Percentiles rank a stretch among this genome's conserved stretches.
Evolutionary conservation across 805 yeast genomes (phyloP).

Genomic region (Wickerhamomyces mucosus): DNA sequence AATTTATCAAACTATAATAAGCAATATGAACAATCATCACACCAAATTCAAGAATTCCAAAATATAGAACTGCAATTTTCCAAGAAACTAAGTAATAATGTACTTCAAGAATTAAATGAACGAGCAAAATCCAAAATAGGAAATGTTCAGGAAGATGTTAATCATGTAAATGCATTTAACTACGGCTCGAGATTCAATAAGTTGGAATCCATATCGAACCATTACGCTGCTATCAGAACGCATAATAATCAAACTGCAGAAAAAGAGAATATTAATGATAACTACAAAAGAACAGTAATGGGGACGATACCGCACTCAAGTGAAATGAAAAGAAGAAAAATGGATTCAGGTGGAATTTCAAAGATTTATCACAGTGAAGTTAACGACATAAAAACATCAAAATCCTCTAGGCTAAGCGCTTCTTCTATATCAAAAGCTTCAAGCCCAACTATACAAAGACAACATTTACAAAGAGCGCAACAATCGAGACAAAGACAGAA

Average conservation of each 20-base stretch:
- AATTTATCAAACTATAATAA: slow-evolving; percentile 4
- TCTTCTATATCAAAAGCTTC: no score
- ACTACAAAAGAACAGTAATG: slow-evolving; percentile 17
- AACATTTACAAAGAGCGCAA: no score
- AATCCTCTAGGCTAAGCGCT: no score
- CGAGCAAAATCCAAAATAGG: slow-evolving; percentile 21
- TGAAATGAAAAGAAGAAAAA: slow-evolving; percentile 18
- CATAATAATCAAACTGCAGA: slow-evolving; percentile 1
- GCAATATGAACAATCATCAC: slow-evolving; percentile 2
- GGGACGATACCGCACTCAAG: slow-evolving; percentile 17
- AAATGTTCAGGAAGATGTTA: no score
- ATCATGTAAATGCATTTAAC: no score
- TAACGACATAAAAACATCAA: no score
- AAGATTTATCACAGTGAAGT: slow-evolving; percentile 3
- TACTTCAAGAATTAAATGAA: slow-evolving; percentile 24
- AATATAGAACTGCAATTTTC: slow-evolving; percentile 22
- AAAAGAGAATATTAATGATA: slow-evolving; percentile 12
- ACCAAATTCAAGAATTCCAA: no score
- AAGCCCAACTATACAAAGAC: no score
- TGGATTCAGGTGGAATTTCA: slow-evolving; percentile 11
- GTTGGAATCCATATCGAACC: slow-evolving; percentile 25
- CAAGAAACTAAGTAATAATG: slow-evolving; percentile 24
- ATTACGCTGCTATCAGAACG: slow-evolving; percentile 20
- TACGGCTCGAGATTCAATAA: slow-evolving; percentile 20
- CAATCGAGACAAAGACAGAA: no score